Evolutionary conservation across 2,329 filamentous ascomycete genomes (phyloP).

Genomic region (Talaromyces sp.): DNA sequence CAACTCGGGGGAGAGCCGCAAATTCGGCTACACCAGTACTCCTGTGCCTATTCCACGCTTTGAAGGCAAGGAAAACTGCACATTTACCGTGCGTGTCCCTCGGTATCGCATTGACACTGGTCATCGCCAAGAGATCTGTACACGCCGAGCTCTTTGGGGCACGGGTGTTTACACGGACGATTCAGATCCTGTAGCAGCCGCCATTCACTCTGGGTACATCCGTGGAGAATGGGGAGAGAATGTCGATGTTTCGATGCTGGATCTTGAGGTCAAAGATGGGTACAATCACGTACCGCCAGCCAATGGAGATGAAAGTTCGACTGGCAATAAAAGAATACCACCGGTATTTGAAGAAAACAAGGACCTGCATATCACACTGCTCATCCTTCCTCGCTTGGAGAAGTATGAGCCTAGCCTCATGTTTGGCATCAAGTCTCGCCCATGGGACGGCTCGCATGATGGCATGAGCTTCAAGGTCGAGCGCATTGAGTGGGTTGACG

Average conservation of each 20-base stretch:
- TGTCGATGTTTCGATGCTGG: slow-evolving; percentile 63
- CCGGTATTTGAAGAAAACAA: slow-evolving; percentile 55
- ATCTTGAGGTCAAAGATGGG: slow-evolving; percentile 45
- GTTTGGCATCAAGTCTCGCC: slow-evolving; percentile 74
- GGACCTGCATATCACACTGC: slow-evolving; percentile 79
- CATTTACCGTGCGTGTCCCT: slow-evolving; percentile 80
- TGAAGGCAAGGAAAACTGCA: slow-evolving; percentile 77
- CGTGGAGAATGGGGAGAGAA: slow-evolving; percentile 80
- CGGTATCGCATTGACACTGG: slow-evolving; percentile 65
- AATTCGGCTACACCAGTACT: slow-evolving; percentile 52
- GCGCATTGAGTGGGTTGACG: slow-evolving; percentile 78
- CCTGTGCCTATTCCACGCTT: slow-evolving; percentile 73
- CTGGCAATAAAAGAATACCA: slow-evolving; percentile 24
- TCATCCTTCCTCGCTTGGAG: slow-evolving; percentile 74
- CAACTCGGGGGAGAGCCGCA: slow-evolving; percentile 42
- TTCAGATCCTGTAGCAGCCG: slow-evolving; percentile 85
- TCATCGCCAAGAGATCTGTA: slow-evolving; percentile 76
- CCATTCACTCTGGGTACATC: slow-evolving; percentile 90
- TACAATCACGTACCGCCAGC: slow-evolving; percentile 33
- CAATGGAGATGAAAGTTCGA: slow-evolving; percentile 9
- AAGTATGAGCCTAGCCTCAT: slow-evolving; percentile 69
- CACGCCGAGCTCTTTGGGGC: slow-evolving; percentile 78
- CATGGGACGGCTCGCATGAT: slow-evolving; percentile 72
- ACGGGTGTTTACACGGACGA: slow-evolving; percentile 95
- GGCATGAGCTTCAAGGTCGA: slow-evolving; percentile 84